Conservation (phyloP, 805 yeast genomes). For the Metschnikowia anglica region DNA sequence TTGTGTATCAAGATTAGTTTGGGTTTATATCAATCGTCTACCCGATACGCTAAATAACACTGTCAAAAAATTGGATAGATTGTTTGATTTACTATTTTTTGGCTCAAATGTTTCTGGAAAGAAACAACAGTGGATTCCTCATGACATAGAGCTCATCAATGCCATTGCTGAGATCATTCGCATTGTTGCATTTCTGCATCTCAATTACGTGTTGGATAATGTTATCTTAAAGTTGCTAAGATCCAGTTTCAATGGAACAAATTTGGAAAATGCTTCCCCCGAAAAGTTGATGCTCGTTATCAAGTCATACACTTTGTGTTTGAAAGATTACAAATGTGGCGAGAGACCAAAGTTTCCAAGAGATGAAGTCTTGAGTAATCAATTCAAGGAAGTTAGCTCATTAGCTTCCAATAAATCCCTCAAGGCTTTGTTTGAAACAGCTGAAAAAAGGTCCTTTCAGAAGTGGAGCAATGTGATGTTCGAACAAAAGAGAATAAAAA, state of each 20-base stretch:
- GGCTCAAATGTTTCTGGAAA: slow-evolving; percentile 39
- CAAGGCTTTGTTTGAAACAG: slow-evolving; percentile 12
- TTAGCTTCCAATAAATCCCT: slow-evolving; percentile 7
- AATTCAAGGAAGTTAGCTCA: slow-evolving; percentile 4
- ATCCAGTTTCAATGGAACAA: slow-evolving; percentile 54
- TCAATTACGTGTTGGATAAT: slow-evolving; percentile 77
- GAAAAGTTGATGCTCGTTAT: slow-evolving; percentile 72
- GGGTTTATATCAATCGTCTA: slow-evolving; percentile 88
- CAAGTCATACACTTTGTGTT: slow-evolving; percentile 66
- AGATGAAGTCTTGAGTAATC: slow-evolving; percentile 39
- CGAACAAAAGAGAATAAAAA: slow-evolving; percentile 45
- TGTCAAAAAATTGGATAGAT: slow-evolving; percentile 66
- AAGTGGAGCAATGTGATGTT: slow-evolving; percentile 36
- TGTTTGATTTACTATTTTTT: slow-evolving; percentile 58
- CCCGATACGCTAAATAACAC: slow-evolving; percentile 89
- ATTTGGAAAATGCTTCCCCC: slow-evolving; percentile 61
- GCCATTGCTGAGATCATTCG: slow-evolving; percentile 75
- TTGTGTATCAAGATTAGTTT: slow-evolving; percentile 69
- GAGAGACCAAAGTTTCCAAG: slow-evolving; percentile 75
- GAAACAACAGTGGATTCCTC: slow-evolving; percentile 74
- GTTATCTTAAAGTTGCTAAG: slow-evolving; percentile 69
- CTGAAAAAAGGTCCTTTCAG: slow-evolving; percentile 9
- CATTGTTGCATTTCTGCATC: slow-evolving; percentile 73
- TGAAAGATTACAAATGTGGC: slow-evolving; percentile 56
- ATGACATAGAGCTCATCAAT: slow-evolving; percentile 59